Evolutionary conservation across 2,329 filamentous ascomycete genomes (phyloP).

Genomic region (Trematosphaeria pertusa): DNA sequence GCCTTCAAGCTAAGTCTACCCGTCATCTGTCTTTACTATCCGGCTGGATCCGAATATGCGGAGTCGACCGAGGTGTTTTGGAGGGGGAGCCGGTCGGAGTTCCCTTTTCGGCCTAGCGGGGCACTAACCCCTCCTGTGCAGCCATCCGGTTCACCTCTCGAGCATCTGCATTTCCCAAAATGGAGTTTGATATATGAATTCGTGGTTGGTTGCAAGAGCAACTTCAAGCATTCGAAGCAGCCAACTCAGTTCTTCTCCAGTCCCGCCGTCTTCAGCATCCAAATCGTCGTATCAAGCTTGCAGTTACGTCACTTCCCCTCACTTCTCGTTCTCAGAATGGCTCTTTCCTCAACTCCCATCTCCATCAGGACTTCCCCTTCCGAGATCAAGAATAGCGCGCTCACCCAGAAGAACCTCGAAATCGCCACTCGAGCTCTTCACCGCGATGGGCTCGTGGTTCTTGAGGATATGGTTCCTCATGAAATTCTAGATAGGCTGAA

Average conservation of each 20-base stretch:
- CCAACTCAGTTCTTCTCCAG: no score
- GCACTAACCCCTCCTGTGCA: conserved; percentile 4
- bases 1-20: no score
- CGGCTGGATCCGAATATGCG: no score
- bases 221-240: no score
- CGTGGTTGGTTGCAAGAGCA: not conserved
- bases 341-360: conserved; percentile 36
- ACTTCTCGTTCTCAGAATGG: conserved; percentile 16
- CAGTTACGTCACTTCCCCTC: conserved; percentile 3
- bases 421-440: conserved; percentile 41
- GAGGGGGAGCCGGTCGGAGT: conserved; percentile 5
- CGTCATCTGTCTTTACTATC: no score
- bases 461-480: conserved; percentile 50
- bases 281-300: no score
- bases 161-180: conserved; percentile 3
- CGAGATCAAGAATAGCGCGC: conserved; percentile 50
- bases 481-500: conserved; percentile 63
- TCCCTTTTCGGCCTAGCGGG: conserved; percentile 2
- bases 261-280: no score
- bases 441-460: conserved; percentile 43
- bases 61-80: no score
- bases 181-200: conserved; percentile 2
- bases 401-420: conserved; percentile 62
- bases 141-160: conserved; percentile 1
- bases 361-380: conserved; percentile 49